phyloP scores from a whole-genome alignment of 257 asterid species.

The Linaria vulgaris region DNA sequence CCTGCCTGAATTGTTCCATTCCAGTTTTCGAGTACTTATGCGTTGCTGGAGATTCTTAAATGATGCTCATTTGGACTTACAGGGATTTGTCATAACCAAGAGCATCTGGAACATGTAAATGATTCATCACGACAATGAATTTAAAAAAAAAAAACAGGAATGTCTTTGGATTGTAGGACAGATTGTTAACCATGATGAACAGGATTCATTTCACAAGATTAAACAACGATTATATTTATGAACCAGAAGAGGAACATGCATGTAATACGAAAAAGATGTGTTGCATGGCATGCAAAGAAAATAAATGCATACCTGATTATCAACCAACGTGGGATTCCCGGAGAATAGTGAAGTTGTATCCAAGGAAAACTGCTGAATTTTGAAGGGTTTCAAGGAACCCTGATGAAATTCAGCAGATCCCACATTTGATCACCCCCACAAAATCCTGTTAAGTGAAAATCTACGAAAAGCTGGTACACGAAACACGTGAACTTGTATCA shows the following conservation, averaged over 20 bases:
- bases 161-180: background rate
- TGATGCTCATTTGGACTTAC: background rate
- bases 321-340: constrained; percentile 2
- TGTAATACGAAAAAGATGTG: no score
- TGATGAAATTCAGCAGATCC: constrained; percentile 39
- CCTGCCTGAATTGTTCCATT: constrained; percentile 88
- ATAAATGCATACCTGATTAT: constrained; percentile 23
- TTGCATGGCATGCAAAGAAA: background rate
- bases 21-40: background rate
- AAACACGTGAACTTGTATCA: background rate
- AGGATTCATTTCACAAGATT: background rate
- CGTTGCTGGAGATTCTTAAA: constrained; percentile 15
- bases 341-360: background rate
- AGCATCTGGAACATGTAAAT: background rate
- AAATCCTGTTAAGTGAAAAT: background rate
- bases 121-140: no score
- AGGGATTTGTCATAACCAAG: no score
- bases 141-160: no score
- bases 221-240: background rate
- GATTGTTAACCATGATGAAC: background rate
- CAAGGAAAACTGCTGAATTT: constrained; percentile 40
- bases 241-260: no score
- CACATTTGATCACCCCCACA: constrained; percentile 16
- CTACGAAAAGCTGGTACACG: background rate
- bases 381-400: constrained; percentile 35